Evolutionary conservation across 768 basidiomycete species (phyloP), one percentile per base, ranked within the genome.

Genomic region (Aureoboletus auriporus): DNA sequence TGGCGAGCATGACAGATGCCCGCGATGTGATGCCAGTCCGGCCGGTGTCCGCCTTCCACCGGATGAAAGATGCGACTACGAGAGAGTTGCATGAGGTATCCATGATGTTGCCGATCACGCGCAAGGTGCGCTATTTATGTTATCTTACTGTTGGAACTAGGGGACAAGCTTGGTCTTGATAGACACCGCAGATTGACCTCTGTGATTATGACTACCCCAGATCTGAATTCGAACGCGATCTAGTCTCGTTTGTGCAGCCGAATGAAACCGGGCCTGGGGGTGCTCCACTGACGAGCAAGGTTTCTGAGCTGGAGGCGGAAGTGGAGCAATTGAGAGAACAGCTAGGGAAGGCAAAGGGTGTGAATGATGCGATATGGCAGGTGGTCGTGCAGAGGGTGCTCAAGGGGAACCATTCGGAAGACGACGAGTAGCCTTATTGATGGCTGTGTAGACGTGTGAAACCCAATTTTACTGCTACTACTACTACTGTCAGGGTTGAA

Each of bases 281-380:
- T 11, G 61, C 60, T 28, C 71, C 76, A 2, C 65, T 80, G 50
- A 77, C 83, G 50, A 69, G 77, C 16, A 80, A 78, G 41, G 75
- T 93, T 10, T 60, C 75, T 13, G 80, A 84, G 56, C 78, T 95
- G 1, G 86, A 93, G 66, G 67, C 71, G 3, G 91, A 96, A 65
- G 76, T 93, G 8, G 74, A 73, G 42, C 69, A 65, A 23, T 66
- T 95, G 49, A 78, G 75, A 39, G 78, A 80, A 39, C 84, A 92
- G 52, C 71, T 97, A 6, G 80, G 80, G 26, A 84, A 82, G 62
- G 94, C 94, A 5, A 91, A 93, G 61, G 81, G 85, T n/a, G 76
- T 96, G 50, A 97, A 96, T 58, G 92, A 96, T 60, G 75, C 78
- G 44, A 95, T 96, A 86, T 96, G 94, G 94, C 86, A 89, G 55